Base-by-base conservation (phyloP, 192 early-diverging fungal species). In the Spizellomyces sp. region DNA sequence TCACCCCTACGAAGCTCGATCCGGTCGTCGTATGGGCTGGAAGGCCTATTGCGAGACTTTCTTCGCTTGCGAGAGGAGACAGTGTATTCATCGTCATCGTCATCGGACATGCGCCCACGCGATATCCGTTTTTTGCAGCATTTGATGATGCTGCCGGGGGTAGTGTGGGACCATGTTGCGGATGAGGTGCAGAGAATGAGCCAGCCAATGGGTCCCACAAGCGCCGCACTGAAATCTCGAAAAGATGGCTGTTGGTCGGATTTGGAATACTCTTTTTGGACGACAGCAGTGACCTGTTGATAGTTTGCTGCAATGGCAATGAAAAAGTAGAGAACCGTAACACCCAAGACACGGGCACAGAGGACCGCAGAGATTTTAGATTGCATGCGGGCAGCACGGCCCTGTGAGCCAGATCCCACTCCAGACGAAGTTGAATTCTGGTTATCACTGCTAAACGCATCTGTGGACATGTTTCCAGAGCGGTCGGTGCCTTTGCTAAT, bases 81-180 rank as follows among this genome's bases (percentile, higher is more conserved):
- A 36, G 27, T 36, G 27, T 36, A 36, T 36, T 36, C 27, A 36
- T 36, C 27, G 27, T 36, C 27, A 36, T 36, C 27, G 27, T 36
- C 27, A 36, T 36, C 27, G 27, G 27, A 36, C 3, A 36, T 36
- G 27, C 27, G 27, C 3, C 27, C 27, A 36, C 27, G 27, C 27
- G 27, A 36, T 36, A 36, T 36, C 27, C 27, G 0, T 36, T 3
- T 36, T 36, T 36, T 36, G 27, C 27, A 36, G 27, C 27, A 36
- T 36, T 36, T 36, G 27, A 36, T 36, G 27, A 54, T n/a, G 50
- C 14, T 54, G 17, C 69, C 69, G 5, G 59, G 10, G 8, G 48
- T 43, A 8, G 69, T 70, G 17, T 62, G 46, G 43, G 17, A 50
- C 69, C 69, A 70, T 48, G 69, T 70, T 6, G 69, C 69, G 19